These are phyloP conservation scores for Colletotrichum horii DNA, from an alignment of 2,329 filamentous ascomycete species.

Conservation along the genomic window DNA sequence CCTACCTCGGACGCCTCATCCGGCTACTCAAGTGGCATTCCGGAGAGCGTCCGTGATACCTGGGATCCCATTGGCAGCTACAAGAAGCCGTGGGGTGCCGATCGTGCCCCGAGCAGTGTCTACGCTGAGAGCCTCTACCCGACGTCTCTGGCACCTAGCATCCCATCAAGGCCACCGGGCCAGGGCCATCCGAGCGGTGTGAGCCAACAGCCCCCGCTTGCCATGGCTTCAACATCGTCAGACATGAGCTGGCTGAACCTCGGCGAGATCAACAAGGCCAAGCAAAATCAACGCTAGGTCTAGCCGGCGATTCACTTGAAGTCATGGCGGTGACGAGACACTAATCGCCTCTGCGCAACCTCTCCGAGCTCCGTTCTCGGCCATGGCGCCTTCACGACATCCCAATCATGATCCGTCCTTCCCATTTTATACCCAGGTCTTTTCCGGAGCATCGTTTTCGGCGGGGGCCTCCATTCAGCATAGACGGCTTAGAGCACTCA, in stretches of 20 bases:
- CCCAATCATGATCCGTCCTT: slow-evolving; percentile 24
- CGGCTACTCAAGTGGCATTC: slow-evolving; percentile 69
- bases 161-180: slow-evolving; percentile 31
- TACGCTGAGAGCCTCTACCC: slow-evolving; percentile 53
- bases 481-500: slow-evolving; percentile 23
- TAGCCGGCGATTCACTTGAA: neutral
- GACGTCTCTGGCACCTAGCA: slow-evolving; percentile 44
- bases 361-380: slow-evolving; percentile 15
- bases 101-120: slow-evolving; percentile 56
- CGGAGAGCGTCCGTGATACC: slow-evolving; percentile 64
- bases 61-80: slow-evolving; percentile 54
- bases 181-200: slow-evolving; percentile 36
- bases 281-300: neutral
- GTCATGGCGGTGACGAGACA: slow-evolving; percentile 17
- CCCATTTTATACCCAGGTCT: slow-evolving; percentile 26
- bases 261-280: slow-evolving; percentile 45
- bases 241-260: slow-evolving; percentile 87
- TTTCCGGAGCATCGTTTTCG: slow-evolving; percentile 25
- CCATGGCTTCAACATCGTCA: slow-evolving; percentile 54
- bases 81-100: slow-evolving; percentile 53
- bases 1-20: slow-evolving; percentile 56
- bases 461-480: slow-evolving; percentile 19
- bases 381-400: slow-evolving; percentile 21
- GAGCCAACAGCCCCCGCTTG: slow-evolving; percentile 55
- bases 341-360: slow-evolving; percentile 8